These are phyloP conservation scores for Penicillium longicatenatum DNA, from an alignment of 495 filamentous ascomycete species.

Conservation along the genomic window DNA sequence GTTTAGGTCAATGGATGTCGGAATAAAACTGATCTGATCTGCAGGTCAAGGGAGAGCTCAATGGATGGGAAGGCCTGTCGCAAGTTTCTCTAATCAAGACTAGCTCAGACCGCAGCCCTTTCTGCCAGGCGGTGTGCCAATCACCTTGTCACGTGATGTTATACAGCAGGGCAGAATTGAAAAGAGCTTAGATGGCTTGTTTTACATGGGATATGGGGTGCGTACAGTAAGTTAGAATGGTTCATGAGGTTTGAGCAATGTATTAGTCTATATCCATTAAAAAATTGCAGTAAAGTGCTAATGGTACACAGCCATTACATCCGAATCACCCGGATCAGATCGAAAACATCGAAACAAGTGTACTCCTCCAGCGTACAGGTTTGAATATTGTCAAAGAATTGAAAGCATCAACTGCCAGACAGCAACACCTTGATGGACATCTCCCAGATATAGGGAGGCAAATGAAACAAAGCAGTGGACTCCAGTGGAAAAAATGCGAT, in stretches of 20 bases:
- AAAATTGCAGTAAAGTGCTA: conserved; percentile 15
- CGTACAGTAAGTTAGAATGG: not conserved
- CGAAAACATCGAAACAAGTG: conserved; percentile 25
- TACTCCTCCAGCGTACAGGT: conserved; percentile 35
- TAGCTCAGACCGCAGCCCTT: conserved; percentile 25
- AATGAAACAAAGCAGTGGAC: conserved; percentile 17
- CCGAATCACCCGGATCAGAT: conserved; percentile 27
- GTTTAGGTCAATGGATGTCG: not conserved
- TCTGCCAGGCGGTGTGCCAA: conserved; percentile 29
- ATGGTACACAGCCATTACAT: conserved; percentile 31
- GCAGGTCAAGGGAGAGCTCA: conserved; percentile 14
- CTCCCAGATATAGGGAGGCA: not conserved
- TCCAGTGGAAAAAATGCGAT: conserved; percentile 28
- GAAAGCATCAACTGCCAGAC: conserved; percentile 9
- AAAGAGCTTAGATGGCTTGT: not conserved
- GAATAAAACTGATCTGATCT: not conserved
- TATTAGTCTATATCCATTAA: conserved; percentile 35
- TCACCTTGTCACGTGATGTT: not conserved
- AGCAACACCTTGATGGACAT: conserved; percentile 10
- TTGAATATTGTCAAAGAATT: conserved; percentile 30
- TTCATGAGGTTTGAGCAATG: conserved; percentile 8
- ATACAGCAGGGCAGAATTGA: not conserved
- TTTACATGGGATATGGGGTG: not conserved
- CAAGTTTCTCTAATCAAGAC: conserved; percentile 27
- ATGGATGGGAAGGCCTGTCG: conserved; percentile 19